Percentiles rank a stretch among this genome's conserved stretches.
Conservation (phyloP, 2,329 filamentous ascomycete species). For the Hymenotorrendiella dingleyae region DNA sequence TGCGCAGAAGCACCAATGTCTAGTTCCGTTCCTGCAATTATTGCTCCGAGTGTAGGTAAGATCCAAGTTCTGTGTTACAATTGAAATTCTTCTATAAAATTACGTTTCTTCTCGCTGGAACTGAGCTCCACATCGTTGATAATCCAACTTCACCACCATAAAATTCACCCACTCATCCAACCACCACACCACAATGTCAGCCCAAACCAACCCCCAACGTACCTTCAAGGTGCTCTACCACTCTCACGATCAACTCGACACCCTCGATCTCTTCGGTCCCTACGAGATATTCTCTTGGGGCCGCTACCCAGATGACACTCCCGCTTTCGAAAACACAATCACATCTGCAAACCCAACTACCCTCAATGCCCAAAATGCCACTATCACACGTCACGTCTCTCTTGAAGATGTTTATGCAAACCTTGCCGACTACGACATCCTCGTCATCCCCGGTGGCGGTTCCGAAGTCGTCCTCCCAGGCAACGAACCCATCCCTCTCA, state of each 20-base stretch:
- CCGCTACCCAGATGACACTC: conserved; percentile 25
- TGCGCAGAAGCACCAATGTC: too few relatives aligned
- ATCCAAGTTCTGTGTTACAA: too few relatives aligned
- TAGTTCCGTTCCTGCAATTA: too few relatives aligned
- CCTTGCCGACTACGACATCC: conserved; percentile 54
- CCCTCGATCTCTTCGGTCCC: conserved; percentile 48
- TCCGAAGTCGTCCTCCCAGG: conserved; percentile 47
- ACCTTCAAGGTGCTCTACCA: conserved; percentile 50
- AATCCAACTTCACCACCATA: too few relatives aligned
- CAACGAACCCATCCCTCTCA: conserved; percentile 64
- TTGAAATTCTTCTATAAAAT: too few relatives aligned
- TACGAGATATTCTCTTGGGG: conserved; percentile 43
- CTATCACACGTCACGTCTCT: conserved; percentile 65
- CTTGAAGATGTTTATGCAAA: conserved; percentile 69
- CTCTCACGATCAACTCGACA: conserved; percentile 46
- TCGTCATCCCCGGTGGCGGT: conserved; percentile 69
- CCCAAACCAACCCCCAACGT: too few relatives aligned
- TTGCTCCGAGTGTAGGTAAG: too few relatives aligned
- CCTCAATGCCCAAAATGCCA: conserved; percentile 50
- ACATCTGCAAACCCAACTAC: conserved; percentile 22
- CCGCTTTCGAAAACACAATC: conserved; percentile 42
- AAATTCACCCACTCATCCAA: too few relatives aligned
- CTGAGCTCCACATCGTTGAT: too few relatives aligned
- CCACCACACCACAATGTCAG: too few relatives aligned
- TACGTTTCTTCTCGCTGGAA: too few relatives aligned